Base-by-base conservation (phyloP, 202 grass and related monocot species). In the Cymbopogon flexuosus region DNA sequence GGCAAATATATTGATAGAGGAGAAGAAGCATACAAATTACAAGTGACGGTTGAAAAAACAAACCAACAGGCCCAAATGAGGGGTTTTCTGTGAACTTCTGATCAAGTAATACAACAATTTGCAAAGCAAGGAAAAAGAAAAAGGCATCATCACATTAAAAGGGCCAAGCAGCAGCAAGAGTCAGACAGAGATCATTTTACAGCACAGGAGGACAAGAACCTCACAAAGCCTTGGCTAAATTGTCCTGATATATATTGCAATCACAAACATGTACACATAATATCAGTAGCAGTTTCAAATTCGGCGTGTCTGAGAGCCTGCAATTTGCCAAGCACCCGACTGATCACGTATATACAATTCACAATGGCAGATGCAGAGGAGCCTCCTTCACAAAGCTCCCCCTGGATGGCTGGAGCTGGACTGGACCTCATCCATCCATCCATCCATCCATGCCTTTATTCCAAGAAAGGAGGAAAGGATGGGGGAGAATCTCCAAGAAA, bases 311-410 rank as follows among this genome's bases (percentile, higher is more conserved):
- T 13, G 4, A 65, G 79, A 35, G 58, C 75, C 74, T 74, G 39
- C 80, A 74, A 62, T 88, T 73, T 62, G 39, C 37, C 62, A 67
- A 10, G 80, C 49, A 68, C 21, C 60, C 72, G 66, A 21, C 7
- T 5, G 18, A 61, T 27, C 59, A 27, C 59, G 19, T 86, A 80
- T 68, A 10, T 83, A 88, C 73, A 21, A 80, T 68, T 10, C 78
- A 88, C 73, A 21, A 33, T 39, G 58, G 76, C 76, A 80, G 76
- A 73, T 18, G 45, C 78, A 51, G 65, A 40, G 54, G 40, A 5
- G 79, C 68, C 57, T 27, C 4, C 21, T 64, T 74, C 13, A 11
- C 59, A 41, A 73, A 36, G 59, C 7, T 0, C 41, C 23, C 15
- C 45, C 2, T 72, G 57, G 42, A 73, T 18, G 47, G 47, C 47